phyloP scores from a whole-genome alignment of 768 basidiomycete genomes.

The Lactifluus volemus region DNA sequence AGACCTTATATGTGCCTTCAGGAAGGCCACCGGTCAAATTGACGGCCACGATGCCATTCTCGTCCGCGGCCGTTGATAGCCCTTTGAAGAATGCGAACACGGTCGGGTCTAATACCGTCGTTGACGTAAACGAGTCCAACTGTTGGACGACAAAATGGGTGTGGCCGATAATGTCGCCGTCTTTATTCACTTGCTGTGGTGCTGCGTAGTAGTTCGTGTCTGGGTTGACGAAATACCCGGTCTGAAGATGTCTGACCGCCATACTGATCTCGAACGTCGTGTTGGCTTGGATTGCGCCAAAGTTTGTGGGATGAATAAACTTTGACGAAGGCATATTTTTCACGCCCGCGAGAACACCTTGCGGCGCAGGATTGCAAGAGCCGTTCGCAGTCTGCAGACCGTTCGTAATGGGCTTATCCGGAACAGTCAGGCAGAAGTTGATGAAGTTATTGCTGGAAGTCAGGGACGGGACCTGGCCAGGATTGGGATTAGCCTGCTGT shows the following conservation, averaged over 20 bases:
- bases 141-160: constrained; percentile 47
- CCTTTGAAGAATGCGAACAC: constrained; percentile 62
- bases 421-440: constrained; percentile 40
- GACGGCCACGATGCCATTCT: constrained; percentile 40
- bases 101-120: constrained; percentile 38
- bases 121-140: constrained; percentile 35
- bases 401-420: constrained; percentile 36
- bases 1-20: constrained; percentile 48
- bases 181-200: constrained; percentile 39
- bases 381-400: constrained; percentile 31
- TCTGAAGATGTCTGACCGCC: constrained; percentile 30
- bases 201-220: constrained; percentile 38
- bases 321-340: constrained; percentile 41
- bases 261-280: constrained; percentile 38
- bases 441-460: constrained; percentile 60
- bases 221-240: constrained; percentile 47
- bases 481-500: constrained; percentile 25
- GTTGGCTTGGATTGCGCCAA: constrained; percentile 32
- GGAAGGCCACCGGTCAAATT: constrained; percentile 47
- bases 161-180: constrained; percentile 43
- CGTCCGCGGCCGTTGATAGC: constrained; percentile 27
- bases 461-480: constrained; percentile 41
- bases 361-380: constrained; percentile 30
- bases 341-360: constrained; percentile 39
- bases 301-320: constrained; percentile 34